Conservation (phyloP, 208 protist species). For the Trypanosoma melophagium region DNA sequence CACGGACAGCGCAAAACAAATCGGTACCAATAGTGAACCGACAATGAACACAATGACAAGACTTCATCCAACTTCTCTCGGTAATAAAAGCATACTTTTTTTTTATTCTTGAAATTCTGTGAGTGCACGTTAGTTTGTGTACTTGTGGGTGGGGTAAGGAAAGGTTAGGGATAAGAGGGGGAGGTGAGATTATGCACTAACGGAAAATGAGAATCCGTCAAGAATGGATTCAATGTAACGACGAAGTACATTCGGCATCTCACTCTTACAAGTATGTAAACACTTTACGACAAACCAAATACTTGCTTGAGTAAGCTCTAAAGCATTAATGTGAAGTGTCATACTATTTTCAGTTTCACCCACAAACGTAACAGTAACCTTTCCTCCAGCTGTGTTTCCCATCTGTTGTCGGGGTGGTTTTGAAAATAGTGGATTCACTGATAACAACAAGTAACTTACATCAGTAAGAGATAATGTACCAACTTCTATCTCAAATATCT, state of each 20-base stretch:
- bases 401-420: slow-evolving; percentile 16
- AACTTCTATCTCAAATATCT: slow-evolving; percentile 63
- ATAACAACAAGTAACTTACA: slow-evolving; percentile 24
- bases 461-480: slow-evolving; percentile 18
- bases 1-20: too few relatives aligned
- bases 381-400: slow-evolving; percentile 32
- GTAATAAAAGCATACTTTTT: neutral
- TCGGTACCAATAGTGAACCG: too few relatives aligned
- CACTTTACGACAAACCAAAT: slow-evolving; percentile 54
- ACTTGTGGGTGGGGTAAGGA: neutral
- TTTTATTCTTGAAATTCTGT: neutral
- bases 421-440: slow-evolving; percentile 36
- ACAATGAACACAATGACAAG: neutral
- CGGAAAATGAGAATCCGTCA: slow-evolving; percentile 10
- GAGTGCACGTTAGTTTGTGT: neutral
- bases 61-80: neutral
- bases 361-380: slow-evolving; percentile 26
- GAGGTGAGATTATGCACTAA: neutral
- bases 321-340: slow-evolving; percentile 42
- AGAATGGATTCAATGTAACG: slow-evolving; percentile 42
- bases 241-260: slow-evolving; percentile 38
- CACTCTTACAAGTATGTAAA: slow-evolving; percentile 29
- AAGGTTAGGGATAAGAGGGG: too few relatives aligned
- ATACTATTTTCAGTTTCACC: slow-evolving; percentile 22
- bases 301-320: slow-evolving; percentile 20